Conservation (phyloP, 352 stramenopile species). For the Pythium brassicae region DNA sequence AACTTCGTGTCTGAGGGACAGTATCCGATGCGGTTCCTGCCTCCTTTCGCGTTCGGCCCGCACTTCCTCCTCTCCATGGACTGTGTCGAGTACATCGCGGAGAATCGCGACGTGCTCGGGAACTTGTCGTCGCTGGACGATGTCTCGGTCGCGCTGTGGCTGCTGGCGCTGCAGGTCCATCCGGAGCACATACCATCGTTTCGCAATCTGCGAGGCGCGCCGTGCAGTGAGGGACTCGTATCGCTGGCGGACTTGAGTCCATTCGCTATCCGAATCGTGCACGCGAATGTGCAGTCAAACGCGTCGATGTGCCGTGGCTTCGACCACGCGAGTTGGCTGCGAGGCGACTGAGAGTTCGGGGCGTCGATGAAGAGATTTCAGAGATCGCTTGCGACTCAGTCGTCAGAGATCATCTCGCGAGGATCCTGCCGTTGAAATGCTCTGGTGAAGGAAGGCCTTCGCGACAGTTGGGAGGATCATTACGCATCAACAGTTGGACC, state of each 20-base stretch:
- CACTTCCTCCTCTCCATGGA: too few relatives aligned
- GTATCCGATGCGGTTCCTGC: slow-evolving; percentile 28
- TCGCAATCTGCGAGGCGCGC: slow-evolving; percentile 27
- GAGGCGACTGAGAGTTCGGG: too few relatives aligned
- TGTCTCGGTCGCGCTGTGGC: slow-evolving; percentile 52
- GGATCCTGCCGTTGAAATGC: too few relatives aligned
- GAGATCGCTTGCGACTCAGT: too few relatives aligned
- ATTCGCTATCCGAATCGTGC: slow-evolving; percentile 38
- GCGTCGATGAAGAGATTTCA: too few relatives aligned
- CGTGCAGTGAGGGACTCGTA: slow-evolving; percentile 30
- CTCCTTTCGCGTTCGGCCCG: too few relatives aligned
- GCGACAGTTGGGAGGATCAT: too few relatives aligned
- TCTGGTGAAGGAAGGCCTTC: too few relatives aligned
- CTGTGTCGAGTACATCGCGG: too few relatives aligned
- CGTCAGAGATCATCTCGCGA: too few relatives aligned
- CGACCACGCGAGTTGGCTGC: slow-evolving; percentile 31
- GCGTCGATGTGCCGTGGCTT: slow-evolving; percentile 39
- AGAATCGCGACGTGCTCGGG: too few relatives aligned
- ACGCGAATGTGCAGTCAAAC: slow-evolving; percentile 27
- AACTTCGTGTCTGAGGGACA: slow-evolving; percentile 28
- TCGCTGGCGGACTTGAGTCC: slow-evolving; percentile 46
- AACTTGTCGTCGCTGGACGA: slow-evolving; percentile 45
- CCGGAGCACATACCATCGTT: slow-evolving; percentile 34
- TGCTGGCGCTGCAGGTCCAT: slow-evolving; percentile 43
- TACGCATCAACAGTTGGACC: too few relatives aligned